Evolutionary conservation across 176 grass and related monocot species (phyloP), one percentile per base, ranked within the genome.

Genomic region (Leersia perrieri): DNA sequence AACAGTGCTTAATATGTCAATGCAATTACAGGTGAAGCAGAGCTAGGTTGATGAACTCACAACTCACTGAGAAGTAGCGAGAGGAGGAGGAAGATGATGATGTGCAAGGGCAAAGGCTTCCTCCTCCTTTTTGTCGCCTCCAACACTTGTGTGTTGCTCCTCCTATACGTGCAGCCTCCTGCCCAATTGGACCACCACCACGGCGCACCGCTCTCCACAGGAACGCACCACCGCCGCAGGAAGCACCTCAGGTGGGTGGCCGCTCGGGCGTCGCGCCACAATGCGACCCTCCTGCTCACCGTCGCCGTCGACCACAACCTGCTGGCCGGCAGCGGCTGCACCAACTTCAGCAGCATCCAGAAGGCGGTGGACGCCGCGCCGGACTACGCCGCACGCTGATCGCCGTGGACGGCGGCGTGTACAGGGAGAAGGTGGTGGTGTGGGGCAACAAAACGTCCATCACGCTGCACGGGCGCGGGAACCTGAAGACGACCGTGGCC

Each of bases 381-480:
- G 6, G 85, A 86, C 77, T 62, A 90, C 63, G 76, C 84, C 78
- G 87, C 11, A 90, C 87, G 38, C 88, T 94, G 22, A 84, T 97
- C 76, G 77, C 90, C 74, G 68, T 97, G 7, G 81, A 90, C 60
- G 66, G 87, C n/a, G 89, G 89, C n/a, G 65, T 92, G 6, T 97
- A 88, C 88, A 71, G 91, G 63, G 91, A 94, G 87, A 94, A 97
- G 87, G 91, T 97, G 33, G 65, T 88, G 78, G 81, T 97, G 42
- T 87, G 81, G 87, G 35, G 35, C 62, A 90, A 89, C 85, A 97
- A 94, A 85, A 94, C 89, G 49, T 77, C 66, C 67, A 20, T 97
- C 39, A 82, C 83, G 51, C 33, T 97, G 67, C 94, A 97, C 69
- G 91, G 94, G 34, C 79, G 83, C 30, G 91, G 94, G 36, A 89